Evolutionary conservation across 2,329 filamentous ascomycete species (phyloP).

Genomic region (Monosporascus sp.): DNA sequence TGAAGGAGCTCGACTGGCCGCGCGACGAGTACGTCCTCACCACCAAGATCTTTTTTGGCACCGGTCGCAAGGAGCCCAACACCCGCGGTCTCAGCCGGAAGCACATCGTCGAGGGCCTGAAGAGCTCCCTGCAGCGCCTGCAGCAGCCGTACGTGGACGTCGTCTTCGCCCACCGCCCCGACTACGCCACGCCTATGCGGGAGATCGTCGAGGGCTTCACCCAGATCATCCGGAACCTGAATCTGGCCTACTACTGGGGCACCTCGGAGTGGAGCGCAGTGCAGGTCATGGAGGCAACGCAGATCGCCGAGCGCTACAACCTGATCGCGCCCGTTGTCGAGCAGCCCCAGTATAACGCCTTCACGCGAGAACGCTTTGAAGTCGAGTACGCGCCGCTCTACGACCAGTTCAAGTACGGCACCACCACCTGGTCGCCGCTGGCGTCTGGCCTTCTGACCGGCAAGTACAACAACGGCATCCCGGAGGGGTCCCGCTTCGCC

Average conservation of each 20-base stretch:
- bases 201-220: slow-evolving; percentile 54
- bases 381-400: slow-evolving; percentile 55
- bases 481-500: slow-evolving; percentile 55
- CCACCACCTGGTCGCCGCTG: slow-evolving; percentile 43
- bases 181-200: slow-evolving; percentile 54
- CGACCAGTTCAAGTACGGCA: slow-evolving; percentile 52
- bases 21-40: slow-evolving; percentile 50
- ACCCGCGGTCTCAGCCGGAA: slow-evolving; percentile 45
- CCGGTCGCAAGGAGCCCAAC: slow-evolving; percentile 54
- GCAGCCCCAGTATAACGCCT: slow-evolving; percentile 56
- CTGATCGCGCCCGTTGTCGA: slow-evolving; percentile 47
- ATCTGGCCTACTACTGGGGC: slow-evolving; percentile 60
- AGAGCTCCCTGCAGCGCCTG: slow-evolving; percentile 53
- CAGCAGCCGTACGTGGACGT: slow-evolving; percentile 63
- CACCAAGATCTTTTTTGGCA: slow-evolving; percentile 48
- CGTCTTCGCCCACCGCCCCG: slow-evolving; percentile 58
- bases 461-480: slow-evolving; percentile 61
- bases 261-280: slow-evolving; percentile 56
- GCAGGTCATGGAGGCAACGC: slow-evolving; percentile 55
- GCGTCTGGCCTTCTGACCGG: slow-evolving; percentile 54
- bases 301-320: slow-evolving; percentile 51
- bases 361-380: slow-evolving; percentile 58
- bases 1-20: slow-evolving; percentile 48
- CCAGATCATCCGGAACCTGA: slow-evolving; percentile 46
- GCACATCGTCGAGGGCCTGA: slow-evolving; percentile 52